Evolutionary conservation across 352 stramenopile genomes (phyloP).

Genomic region (Pythium rhizo-oryzae): DNA sequence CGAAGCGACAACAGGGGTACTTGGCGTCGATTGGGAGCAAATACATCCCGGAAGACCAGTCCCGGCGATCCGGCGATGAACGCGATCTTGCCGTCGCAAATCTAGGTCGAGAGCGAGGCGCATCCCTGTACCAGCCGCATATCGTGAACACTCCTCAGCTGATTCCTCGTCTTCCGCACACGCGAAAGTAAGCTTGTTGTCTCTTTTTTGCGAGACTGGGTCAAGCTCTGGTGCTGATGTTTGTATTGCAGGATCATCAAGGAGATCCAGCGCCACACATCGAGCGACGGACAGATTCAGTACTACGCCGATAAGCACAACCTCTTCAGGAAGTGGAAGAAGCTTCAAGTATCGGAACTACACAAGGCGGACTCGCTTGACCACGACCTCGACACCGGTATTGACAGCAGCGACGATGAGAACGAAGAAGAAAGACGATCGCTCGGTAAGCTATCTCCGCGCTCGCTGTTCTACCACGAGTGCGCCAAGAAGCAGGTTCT

Average conservation of each 20-base stretch:
- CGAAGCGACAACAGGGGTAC: constrained; percentile 27
- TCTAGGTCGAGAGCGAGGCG: constrained; percentile 17
- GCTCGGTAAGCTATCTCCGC: constrained; percentile 49
- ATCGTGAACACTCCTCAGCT: constrained; percentile 38
- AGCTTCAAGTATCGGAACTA: constrained; percentile 55
- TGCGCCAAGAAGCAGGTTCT: constrained; percentile 61
- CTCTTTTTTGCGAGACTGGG: neutral
- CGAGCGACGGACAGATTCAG: constrained; percentile 57
- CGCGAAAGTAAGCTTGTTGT: constrained; percentile 44
- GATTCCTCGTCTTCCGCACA: constrained; percentile 61
- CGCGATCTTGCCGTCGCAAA: neutral
- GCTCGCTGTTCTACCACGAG: constrained; percentile 71
- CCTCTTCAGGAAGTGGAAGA: constrained; percentile 79
- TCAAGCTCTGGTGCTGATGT: neutral
- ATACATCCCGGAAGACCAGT: neutral
- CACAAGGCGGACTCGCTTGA: constrained; percentile 39
- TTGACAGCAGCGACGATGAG: constrained; percentile 8
- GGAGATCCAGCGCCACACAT: constrained; percentile 60
- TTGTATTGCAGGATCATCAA: constrained; percentile 47
- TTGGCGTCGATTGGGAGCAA: constrained; percentile 22
- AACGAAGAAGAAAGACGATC: constrained; percentile 25
- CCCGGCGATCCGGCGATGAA: neutral
- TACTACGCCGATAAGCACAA: constrained; percentile 73
- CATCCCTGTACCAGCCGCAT: constrained; percentile 35
- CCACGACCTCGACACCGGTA: neutral